Evolutionary conservation across 805 yeast genomes (phyloP), one percentile per base, ranked within the genome.

Genomic region (Kuraishia capsulata): DNA sequence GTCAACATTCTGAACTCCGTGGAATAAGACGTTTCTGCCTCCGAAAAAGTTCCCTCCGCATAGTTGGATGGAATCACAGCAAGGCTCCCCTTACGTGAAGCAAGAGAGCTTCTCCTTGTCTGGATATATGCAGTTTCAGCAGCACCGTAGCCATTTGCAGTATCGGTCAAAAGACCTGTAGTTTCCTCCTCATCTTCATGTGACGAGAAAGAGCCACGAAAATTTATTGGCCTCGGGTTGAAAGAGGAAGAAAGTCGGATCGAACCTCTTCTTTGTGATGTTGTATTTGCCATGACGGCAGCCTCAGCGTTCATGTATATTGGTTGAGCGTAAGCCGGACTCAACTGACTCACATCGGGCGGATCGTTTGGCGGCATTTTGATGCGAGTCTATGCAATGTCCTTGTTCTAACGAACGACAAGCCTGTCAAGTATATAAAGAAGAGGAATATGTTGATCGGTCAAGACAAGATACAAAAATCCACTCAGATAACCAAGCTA

Each of bases 1-100:
- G 59, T 25, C 36, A 75, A 50, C 11, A 60, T 62, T 36, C 48
- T 53, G 9, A 63, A 43, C 52, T 73, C 80, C 23, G 61, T 60
- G 3, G 42, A 16, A 13, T 60, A 40, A 3, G 53, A 47, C 1
- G 79, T 74, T 25, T 62, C 63, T 1, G 74, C 71, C 40, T 70
- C 76, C 18, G 58, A 63, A 6, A 49, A 44, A 37, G 55, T 46
- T 29, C 43, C 51, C 42, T 42, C 31, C 53, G 56, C 13, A 42
- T 48, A 35, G 44, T 53, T 8, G 55, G 51, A 4, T 50, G 26
- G 39, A 4, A 19, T 10, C 31, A 28, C 31, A 11, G 18, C 21
- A 3, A 21, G 37, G 9, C 14, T 20, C 6, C n/a, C 25, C 25
- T 28, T 30, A 6, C 35, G n/a, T 33, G 24, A 32, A 9, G 43